These are phyloP conservation scores for Saccharomycopsis sp. DNA, from an alignment of 805 yeast genomes.

Conservation along the genomic window DNA sequence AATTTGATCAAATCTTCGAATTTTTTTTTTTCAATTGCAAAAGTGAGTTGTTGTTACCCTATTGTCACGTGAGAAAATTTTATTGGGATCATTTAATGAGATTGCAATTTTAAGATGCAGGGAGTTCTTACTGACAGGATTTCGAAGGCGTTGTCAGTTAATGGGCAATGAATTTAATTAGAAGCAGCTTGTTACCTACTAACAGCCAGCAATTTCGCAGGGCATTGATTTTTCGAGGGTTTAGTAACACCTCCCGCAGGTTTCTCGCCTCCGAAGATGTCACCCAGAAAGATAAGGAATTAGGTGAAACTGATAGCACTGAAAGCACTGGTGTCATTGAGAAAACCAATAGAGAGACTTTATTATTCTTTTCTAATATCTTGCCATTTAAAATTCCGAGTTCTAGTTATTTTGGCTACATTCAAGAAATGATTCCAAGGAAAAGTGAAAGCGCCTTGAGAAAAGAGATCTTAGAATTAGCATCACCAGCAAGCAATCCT, in stretches of 20 bases:
- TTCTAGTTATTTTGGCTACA: slow-evolving; percentile 19
- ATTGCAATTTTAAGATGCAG: too few relatives aligned
- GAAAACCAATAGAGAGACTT: slow-evolving; percentile 41
- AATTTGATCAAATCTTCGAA: too few relatives aligned
- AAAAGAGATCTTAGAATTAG: slow-evolving; percentile 24
- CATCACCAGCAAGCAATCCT: slow-evolving; percentile 32
- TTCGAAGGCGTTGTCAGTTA: too few relatives aligned
- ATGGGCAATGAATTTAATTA: too few relatives aligned
- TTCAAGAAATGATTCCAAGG: slow-evolving; percentile 5
- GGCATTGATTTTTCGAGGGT: too few relatives aligned
- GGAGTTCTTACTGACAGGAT: too few relatives aligned
- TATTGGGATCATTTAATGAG: too few relatives aligned
- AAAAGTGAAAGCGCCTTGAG: background rate
- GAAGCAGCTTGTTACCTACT: too few relatives aligned
- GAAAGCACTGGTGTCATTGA: slow-evolving; percentile 52
- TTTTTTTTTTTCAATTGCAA: too few relatives aligned
- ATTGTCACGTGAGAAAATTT: too few relatives aligned
- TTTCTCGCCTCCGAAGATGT: slow-evolving; percentile 15
- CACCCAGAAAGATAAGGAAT: slow-evolving; percentile 36
- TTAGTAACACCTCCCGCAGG: too few relatives aligned
- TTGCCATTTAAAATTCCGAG: slow-evolving; percentile 27
- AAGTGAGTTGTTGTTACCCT: too few relatives aligned
- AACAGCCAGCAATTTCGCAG: background rate
- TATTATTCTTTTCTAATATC: slow-evolving; percentile 47
- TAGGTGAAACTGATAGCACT: slow-evolving; percentile 50